Evolutionary conservation across 148 eudicot genomes (phyloP).

Genomic region (Pouteria glomerata): DNA sequence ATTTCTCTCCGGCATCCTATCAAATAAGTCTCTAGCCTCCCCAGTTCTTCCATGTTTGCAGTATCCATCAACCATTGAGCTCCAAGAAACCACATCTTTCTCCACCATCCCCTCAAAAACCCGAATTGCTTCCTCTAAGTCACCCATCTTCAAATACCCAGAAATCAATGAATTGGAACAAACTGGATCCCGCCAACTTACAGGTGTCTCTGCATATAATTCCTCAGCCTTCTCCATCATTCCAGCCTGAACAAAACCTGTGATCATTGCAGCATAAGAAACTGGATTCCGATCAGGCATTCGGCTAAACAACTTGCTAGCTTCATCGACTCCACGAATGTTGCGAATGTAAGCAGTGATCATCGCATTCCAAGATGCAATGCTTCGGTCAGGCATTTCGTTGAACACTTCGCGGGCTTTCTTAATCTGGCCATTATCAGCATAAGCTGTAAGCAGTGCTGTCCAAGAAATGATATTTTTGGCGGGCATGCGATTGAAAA

Average conservation of each 20-base stretch:
- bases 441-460: slow-evolving; percentile 45
- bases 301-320: slow-evolving; percentile 36
- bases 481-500: slow-evolving; percentile 36
- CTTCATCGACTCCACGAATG: slow-evolving; percentile 26
- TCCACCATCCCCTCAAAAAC: slow-evolving; percentile 42
- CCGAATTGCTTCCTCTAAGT: slow-evolving; percentile 31
- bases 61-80: slow-evolving; percentile 59
- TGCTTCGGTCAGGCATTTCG: slow-evolving; percentile 48
- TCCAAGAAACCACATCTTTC: slow-evolving; percentile 64
- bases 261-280: slow-evolving; percentile 54
- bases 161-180: slow-evolving; percentile 52
- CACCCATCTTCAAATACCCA: slow-evolving; percentile 49
- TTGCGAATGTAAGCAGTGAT: slow-evolving; percentile 39
- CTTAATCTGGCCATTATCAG: slow-evolving; percentile 30
- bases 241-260: slow-evolving; percentile 37
- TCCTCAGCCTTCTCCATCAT: slow-evolving; percentile 44
- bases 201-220: slow-evolving; percentile 33
- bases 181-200: slow-evolving; percentile 49
- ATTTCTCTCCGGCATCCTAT: slow-evolving; percentile 39
- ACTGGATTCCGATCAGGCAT: slow-evolving; percentile 51
- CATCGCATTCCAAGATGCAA: slow-evolving; percentile 67
- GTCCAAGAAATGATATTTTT: slow-evolving; percentile 53
- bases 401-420: slow-evolving; percentile 54
- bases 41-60: slow-evolving; percentile 33
- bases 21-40: slow-evolving; percentile 43